Evolutionary conservation across 768 basidiomycete species (phyloP).

Genomic region (Mycena sanguinolenta): DNA sequence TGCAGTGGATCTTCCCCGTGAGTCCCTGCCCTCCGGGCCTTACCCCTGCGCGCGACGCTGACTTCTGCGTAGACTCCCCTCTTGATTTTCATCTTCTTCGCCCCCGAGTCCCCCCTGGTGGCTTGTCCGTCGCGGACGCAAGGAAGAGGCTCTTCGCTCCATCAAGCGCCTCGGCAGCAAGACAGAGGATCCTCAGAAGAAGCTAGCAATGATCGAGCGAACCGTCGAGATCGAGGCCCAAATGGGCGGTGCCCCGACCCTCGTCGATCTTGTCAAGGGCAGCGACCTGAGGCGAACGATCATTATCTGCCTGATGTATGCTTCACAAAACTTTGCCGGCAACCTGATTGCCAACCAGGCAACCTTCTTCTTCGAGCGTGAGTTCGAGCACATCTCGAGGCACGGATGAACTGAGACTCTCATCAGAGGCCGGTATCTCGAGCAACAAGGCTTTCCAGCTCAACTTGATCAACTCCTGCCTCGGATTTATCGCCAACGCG

Average conservation of each 20-base stretch:
- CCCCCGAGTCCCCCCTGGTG: constrained; percentile 36
- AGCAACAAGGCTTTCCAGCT: constrained; percentile 27
- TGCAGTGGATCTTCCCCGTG: constrained; percentile 37
- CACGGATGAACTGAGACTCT: no score
- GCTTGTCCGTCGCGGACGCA: constrained; percentile 26
- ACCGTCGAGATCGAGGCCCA: constrained; percentile 31
- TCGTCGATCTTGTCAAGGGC: no score
- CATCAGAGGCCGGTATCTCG: constrained; percentile 32
- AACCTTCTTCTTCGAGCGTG: no score
- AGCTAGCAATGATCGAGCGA: not conserved
- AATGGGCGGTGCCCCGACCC: no score
- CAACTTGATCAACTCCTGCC: constrained; percentile 33
- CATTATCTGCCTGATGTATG: no score
- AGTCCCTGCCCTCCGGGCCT: no score
- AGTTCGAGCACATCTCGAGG: no score
- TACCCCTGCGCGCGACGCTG: no score
- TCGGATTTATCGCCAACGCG: constrained; percentile 33
- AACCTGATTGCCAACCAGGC: no score
- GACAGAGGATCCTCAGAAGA: not conserved
- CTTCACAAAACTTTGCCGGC: no score
- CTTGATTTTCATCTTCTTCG: constrained; percentile 29
- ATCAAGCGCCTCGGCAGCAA: constrained; percentile 24
- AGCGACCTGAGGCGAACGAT: no score
- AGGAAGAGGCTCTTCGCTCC: constrained; percentile 17
- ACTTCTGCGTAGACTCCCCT: no score